These are phyloP conservation scores for Astrephomene gubernaculifera DNA, from an alignment of 139 green algal genomes.

Conservation along the genomic window DNA sequence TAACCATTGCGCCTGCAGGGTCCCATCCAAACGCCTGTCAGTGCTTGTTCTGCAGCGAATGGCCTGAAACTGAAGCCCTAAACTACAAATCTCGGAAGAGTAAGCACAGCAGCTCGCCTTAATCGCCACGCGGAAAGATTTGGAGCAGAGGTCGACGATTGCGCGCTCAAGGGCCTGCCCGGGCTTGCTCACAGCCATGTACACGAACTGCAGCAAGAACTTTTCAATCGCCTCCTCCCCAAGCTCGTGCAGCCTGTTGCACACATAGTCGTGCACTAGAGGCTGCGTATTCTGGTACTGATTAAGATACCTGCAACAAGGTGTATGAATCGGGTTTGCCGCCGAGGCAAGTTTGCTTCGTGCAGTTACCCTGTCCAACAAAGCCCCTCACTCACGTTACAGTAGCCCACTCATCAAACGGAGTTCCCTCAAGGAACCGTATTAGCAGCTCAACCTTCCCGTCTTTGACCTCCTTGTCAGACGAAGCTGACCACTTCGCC, in stretches of 20 bases:
- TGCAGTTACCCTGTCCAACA: not conserved
- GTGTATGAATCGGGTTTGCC: not conserved
- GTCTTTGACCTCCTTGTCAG: not conserved
- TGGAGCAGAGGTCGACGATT: slow-evolving; percentile 83
- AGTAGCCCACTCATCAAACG: slow-evolving; percentile 92
- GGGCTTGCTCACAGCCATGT: slow-evolving; percentile 75
- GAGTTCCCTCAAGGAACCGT: slow-evolving; percentile 86
- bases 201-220: slow-evolving; percentile 91
- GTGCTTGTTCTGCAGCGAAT: no score
- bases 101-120: slow-evolving; percentile 72
- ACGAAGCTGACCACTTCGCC: not conserved
- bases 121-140: slow-evolving; percentile 85
- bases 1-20: slow-evolving; percentile 89
- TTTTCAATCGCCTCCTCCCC: slow-evolving; percentile 80
- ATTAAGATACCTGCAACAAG: slow-evolving; percentile 82
- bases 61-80: not conserved
- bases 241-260: slow-evolving; percentile 87
- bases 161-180: slow-evolving; percentile 79
- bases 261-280: slow-evolving; percentile 92
- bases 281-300: slow-evolving; percentile 74
- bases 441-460: slow-evolving; percentile 74
- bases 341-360: not conserved
- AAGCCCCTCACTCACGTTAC: slow-evolving; percentile 69
- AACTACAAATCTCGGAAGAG: not conserved
- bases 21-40: no score